Evolutionary conservation across 1,139 yeast species (phyloP), one percentile per base, ranked within the genome.

Genomic region (Meyerozyma elateridarum): DNA sequence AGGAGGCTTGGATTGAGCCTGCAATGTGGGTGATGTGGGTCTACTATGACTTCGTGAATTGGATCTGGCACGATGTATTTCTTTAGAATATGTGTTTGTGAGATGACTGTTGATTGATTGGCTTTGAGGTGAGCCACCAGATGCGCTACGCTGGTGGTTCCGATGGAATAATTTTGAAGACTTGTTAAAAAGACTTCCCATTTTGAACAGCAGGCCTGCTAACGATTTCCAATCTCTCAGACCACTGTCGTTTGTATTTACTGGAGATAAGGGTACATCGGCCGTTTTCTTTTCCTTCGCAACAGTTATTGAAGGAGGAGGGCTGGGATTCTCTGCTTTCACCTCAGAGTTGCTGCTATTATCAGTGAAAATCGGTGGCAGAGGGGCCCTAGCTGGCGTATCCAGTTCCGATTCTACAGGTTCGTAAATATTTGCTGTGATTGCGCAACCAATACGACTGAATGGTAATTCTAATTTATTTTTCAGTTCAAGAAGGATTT

Each of bases 111-210:
- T 35, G 33, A 36, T 39, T 37, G 31, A 29, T 12, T 30, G 40
- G 20, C 31, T 41, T 31, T 38, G 38, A 16, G 36, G 19, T 36
- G 36, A 30, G 18, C 15, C 15, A 8, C 18, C 18, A 5, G 27
- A 14, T 24, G 18, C 17, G 3, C 15, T 24, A 8, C 27, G 27
- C 18, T 38, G 45, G 32, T 44, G 52, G 30, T 40, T 51, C 32
- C 61, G 42, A 31, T 60, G 67, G 34, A 62, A 61, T 5, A 61
- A 42, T 18, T 56, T 46, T 2, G 61, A 41, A 1, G 66, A 59
- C 35, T 59, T 62, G 2, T 59, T 49, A 24, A 62, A 41, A n/a
- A 59, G 58, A 13, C 44, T 51, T 20, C 56, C 49, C 49, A 59
- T 51, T 36, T 54, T 57, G 12, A 54, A 45, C n/a, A 3, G 20